Conservation (phyloP, 345 rosid species). For the Murraya koenigii region DNA sequence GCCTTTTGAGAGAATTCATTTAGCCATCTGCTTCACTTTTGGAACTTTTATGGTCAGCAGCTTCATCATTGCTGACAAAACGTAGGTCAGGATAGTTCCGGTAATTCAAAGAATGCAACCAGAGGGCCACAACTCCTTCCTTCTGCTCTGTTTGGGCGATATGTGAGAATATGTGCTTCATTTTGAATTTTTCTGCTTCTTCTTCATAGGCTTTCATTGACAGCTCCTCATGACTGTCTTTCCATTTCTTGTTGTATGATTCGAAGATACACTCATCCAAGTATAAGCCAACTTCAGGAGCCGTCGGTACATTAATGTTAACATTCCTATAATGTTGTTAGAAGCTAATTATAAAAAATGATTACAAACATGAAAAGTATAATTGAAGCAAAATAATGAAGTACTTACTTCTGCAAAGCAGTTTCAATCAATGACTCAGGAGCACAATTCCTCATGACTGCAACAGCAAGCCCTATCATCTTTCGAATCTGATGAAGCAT, state of each 20-base stretch:
- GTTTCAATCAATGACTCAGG: constrained; percentile 60
- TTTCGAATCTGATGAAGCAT: constrained; percentile 99
- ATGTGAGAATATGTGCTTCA: constrained; percentile 81
- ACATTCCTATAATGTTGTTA: constrained; percentile 50
- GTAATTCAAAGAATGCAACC: constrained; percentile 92
- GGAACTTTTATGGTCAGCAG: not conserved
- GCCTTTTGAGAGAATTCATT: not conserved
- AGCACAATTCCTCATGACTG: constrained; percentile 80
- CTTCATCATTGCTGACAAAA: not conserved
- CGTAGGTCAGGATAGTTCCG: constrained; percentile 77
- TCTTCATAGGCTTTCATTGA: constrained; percentile 72
- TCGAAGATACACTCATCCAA: constrained; percentile 89
- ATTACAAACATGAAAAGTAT: not conserved
- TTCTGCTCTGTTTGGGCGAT: constrained; percentile 74
- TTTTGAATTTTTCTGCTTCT: constrained; percentile 76
- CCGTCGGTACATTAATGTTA: constrained; percentile 71
- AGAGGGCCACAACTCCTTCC: constrained; percentile 76
- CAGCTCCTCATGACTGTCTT: constrained; percentile 78
- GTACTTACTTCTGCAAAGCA: constrained; percentile 67
- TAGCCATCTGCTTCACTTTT: not conserved
- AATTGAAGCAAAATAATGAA: not conserved
- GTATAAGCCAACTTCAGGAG: constrained; percentile 97
- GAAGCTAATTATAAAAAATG: not conserved
- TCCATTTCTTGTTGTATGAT: constrained; percentile 80
- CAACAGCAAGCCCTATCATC: constrained; percentile 91